These are phyloP conservation scores for Umbelopsis vinacea DNA, from an alignment of 192 early-diverging fungal genomes.

Conservation along the genomic window DNA sequence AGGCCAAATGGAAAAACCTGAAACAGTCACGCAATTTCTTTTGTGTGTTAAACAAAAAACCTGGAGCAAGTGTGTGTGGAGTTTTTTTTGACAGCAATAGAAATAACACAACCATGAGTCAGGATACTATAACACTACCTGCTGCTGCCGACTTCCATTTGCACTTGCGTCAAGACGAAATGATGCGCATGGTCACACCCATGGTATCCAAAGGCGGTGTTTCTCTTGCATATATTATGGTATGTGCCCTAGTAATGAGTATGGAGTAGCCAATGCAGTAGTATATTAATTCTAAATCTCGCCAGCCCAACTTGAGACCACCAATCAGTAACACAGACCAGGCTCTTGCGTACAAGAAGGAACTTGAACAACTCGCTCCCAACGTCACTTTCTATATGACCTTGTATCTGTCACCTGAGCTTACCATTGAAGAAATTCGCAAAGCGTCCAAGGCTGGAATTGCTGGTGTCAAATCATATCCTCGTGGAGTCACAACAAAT, in stretches of 20 bases:
- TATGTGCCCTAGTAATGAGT: constrained; percentile 33
- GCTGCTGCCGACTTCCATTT: constrained; percentile 89
- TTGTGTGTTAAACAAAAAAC: not conserved
- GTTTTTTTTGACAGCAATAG: not conserved
- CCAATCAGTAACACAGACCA: constrained; percentile 86
- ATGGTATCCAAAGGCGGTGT: constrained; percentile 80
- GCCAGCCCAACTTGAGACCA: constrained; percentile 91
- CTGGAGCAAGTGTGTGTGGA: too few species aligned
- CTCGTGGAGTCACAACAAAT: constrained; percentile 97
- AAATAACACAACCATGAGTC: constrained; percentile 3
- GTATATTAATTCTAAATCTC: not conserved
- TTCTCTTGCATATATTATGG: constrained; percentile 91
- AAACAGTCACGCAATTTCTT: not conserved
- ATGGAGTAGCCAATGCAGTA: too few species aligned
- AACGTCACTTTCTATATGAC: constrained; percentile 92
- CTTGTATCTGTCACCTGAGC: constrained; percentile 84
- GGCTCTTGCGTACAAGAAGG: constrained; percentile 82
- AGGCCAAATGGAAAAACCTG: not conserved
- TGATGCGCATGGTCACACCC: constrained; percentile 92
- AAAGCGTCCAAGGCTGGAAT: constrained; percentile 87
- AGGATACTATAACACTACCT: constrained; percentile 65
- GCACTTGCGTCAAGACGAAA: constrained; percentile 89
- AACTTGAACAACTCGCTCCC: constrained; percentile 83
- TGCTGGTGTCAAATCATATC: constrained; percentile 89
- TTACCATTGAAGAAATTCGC: constrained; percentile 89